Conservation (phyloP, 2,329 filamentous ascomycete species). For the Nemania abortiva region DNA sequence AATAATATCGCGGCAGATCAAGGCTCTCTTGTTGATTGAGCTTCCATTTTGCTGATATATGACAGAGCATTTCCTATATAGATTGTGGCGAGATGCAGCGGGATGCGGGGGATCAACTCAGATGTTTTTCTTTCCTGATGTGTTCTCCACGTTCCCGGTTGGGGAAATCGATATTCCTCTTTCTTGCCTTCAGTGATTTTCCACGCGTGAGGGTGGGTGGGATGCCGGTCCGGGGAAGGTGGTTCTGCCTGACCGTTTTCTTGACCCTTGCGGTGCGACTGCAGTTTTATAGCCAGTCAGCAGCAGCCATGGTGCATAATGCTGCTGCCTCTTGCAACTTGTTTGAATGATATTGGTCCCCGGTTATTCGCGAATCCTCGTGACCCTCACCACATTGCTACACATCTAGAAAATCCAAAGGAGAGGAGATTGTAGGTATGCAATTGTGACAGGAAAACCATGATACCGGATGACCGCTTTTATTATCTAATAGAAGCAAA, state of each 20-base stretch:
- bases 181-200: neutral
- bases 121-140: slow-evolving; percentile 4
- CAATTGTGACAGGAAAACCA: neutral
- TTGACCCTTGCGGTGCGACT: slow-evolving; percentile 23
- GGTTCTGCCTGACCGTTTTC: slow-evolving; percentile 19
- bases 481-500: neutral
- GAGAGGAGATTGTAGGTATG: neutral
- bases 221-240: neutral
- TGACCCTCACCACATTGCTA: slow-evolving; percentile 5
- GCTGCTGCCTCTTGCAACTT: slow-evolving; percentile 32
- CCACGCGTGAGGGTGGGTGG: neutral
- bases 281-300: slow-evolving; percentile 7
- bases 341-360: slow-evolving; percentile 36
- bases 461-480: neutral
- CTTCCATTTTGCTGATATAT: neutral
- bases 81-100: neutral
- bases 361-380: slow-evolving; percentile 1
- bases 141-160: slow-evolving; percentile 5
- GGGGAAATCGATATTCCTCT: slow-evolving; percentile 14
- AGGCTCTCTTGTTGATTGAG: neutral
- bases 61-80: neutral
- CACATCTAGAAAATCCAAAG: neutral
- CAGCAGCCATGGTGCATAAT: slow-evolving; percentile 7
- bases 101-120: slow-evolving; percentile 7
- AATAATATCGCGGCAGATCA: too few relatives aligned